Evolutionary conservation across 306 rosid genomes (phyloP), one percentile per base, ranked within the genome.

Genomic region (Hippophae tibetana): DNA sequence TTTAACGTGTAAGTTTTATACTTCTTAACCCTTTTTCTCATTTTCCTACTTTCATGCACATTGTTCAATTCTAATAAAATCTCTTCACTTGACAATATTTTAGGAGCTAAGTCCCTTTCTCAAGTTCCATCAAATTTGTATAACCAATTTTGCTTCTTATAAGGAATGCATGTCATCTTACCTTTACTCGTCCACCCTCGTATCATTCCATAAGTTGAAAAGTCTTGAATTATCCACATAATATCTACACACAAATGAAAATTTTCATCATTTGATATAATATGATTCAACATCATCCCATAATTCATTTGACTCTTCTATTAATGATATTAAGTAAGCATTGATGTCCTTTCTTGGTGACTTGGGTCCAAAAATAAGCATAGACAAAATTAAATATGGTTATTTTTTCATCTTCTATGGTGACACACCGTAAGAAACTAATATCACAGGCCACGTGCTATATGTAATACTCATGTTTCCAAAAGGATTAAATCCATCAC

Each of bases 181-280:
- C 47, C 49, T 0, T 56, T 25, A 1, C 44, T 57, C 1, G 45
- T 56, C 62, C 49, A 56, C 5, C 56, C 11, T 0, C 42, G 45
- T 38, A 65, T 31, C 44, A 14, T 55, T 46, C 23, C 44, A 31
- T 57, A 38, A 12, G 40, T 8, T 0, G n/a, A 13, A 11, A 65
- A 47, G 12, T 56, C 62, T 5, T 57, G 56, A 3, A 66, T 45
- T 1, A 49, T 66, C 57, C 62, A 48, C 7, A 57, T 7, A 9
- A 66, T 1, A 14, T 49, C 10, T 43, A 5, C 43, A 57, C 8
- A 42, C 50, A 66, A 12, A 18, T 27, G 38, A 48, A 66, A 56
- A 13, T 13, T 3, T n/a, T 5, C n/a, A n/a, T 25, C 40, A 1
- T 51, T 18, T 18, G 18, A 18, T 0, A 18, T 18, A 18, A 41